Conservation (phyloP, 2,329 filamentous ascomycete species). For the Zymoseptoria ardabiliae region DNA sequence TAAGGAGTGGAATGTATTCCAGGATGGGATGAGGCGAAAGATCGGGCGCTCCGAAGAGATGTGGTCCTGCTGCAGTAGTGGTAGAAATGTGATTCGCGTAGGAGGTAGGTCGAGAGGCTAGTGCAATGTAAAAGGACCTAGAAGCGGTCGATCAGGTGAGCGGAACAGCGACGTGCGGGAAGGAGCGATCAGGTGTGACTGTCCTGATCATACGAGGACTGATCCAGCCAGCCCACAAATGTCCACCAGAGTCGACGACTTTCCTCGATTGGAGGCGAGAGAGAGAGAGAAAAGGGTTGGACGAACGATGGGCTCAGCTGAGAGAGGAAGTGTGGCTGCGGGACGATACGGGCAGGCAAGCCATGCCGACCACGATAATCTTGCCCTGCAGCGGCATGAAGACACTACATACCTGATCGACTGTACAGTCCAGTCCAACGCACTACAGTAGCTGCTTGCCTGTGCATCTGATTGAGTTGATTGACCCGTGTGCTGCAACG, state of each 20-base stretch:
- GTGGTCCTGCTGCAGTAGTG: background rate
- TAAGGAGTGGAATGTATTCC: background rate
- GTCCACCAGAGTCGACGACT: background rate
- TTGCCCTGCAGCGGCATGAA: conserved; percentile 7
- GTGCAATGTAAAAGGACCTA: background rate
- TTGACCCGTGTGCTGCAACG: background rate
- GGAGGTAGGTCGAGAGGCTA: background rate
- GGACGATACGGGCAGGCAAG: conserved; percentile 5
- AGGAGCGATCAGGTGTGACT: background rate
- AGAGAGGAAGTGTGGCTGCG: conserved; percentile 8
- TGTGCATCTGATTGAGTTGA: background rate
- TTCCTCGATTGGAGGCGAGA: background rate
- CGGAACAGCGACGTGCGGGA: background rate
- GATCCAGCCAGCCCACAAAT: background rate
- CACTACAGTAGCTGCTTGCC: background rate
- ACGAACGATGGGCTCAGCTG: conserved; percentile 2
- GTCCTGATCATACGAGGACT: background rate
- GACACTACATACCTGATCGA: background rate
- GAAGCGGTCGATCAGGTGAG: background rate
- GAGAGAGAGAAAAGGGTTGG: conserved; percentile 4
- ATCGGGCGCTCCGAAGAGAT: background rate
- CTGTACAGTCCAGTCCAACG: background rate
- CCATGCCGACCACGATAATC: conserved; percentile 8
- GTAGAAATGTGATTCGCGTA: background rate
- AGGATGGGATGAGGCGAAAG: background rate